Percentiles rank a stretch among this genome's conserved stretches.
phyloP scores from a whole-genome alignment of 2,329 filamentous ascomycete genomes.

The Stylonectria norvegica region DNA sequence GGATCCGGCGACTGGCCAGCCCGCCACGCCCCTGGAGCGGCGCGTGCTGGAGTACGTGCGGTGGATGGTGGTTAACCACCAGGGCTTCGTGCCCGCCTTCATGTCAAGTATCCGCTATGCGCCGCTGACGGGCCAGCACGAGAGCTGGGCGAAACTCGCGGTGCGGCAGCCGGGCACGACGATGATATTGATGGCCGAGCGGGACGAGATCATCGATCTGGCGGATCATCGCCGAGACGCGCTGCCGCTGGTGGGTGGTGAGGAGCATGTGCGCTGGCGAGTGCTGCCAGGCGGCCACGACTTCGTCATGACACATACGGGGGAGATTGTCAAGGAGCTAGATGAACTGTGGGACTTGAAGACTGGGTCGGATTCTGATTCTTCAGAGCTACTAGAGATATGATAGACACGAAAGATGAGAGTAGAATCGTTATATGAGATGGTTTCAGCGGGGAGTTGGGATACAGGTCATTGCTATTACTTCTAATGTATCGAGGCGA shows the following conservation, averaged over 20 bases:
- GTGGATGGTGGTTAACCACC: slow-evolving; percentile 56
- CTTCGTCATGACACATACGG: slow-evolving; percentile 57
- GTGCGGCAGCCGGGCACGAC: slow-evolving; percentile 41
- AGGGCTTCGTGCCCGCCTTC: slow-evolving; percentile 58
- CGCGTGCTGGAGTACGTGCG: slow-evolving; percentile 50
- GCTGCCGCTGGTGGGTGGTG: slow-evolving; percentile 49
- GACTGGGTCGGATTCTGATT: background rate
- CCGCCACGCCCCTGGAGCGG: slow-evolving; percentile 40
- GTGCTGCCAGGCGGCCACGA: slow-evolving; percentile 56
- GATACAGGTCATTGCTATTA: slow-evolving; percentile 4
- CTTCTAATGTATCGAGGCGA: slow-evolving; percentile 4
- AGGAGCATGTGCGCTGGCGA: slow-evolving; percentile 47
- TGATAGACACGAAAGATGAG: background rate
- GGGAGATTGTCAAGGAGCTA: slow-evolving; percentile 43
- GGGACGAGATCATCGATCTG: slow-evolving; percentile 52
- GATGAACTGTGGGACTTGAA: slow-evolving; percentile 45
- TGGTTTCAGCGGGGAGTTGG: slow-evolving; percentile 10
- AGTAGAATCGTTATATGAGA: background rate
- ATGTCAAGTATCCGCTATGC: slow-evolving; percentile 55
- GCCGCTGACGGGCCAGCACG: slow-evolving; percentile 51
- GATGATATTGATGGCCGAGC: slow-evolving; percentile 49
- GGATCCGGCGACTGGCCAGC: slow-evolving; percentile 26
- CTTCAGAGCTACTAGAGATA: background rate
- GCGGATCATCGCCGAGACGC: slow-evolving; percentile 48
- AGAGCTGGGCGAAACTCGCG: slow-evolving; percentile 47